Base-by-base conservation (phyloP, 805 yeast species). In the Candida germanica region DNA sequence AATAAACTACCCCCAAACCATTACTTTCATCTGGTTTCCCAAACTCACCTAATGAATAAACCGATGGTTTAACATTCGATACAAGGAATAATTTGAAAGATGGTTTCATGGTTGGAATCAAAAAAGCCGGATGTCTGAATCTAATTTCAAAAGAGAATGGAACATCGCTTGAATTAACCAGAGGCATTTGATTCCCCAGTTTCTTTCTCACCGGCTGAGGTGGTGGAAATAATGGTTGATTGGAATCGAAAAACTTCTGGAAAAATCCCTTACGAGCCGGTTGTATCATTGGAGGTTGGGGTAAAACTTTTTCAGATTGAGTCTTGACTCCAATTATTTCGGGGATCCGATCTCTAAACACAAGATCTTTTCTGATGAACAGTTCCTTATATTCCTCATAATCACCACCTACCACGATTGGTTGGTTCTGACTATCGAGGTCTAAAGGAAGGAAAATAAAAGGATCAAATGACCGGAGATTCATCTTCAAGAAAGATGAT, bases 371-470 rank as follows among this genome's bases (percentile, higher is more conserved):
- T 17, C 80, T 58, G 6, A 69, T 63, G 51, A 66, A 79, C n/a
- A 64, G 64, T 38, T 69, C 69, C 20, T 58, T 48, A 32, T 62
- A 58, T 32, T 64, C 67, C 19, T 57, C 58, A 24, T 43, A 51
- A 12, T 49, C 54, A 6, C 33, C 38, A 17, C 33, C 23, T 10
- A 27, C 25, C 11, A 21, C 13, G n/a, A 42, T 24, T n/a, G 42
- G 40, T 22, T 35, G 19, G 13, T 35, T 35, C n/a, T 48, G 48
- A 32, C 41, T 30, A 46, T 62, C 58, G 35, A 56, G 40, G 49
- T 62, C 78, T 24, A 70, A 51, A 0, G 86, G 85, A 20, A 75
- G 52, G 43, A 80, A 76, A 3, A 61, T 56, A 44, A 82, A 75
- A 4, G 80, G 81, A 30, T 67, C 68, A 31, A 50, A 51, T 8